A percentile compares a stretch with the other conserved stretches of the same genome.
These are phyloP conservation scores for Hapsidospora chrysogenum DNA, from an alignment of 495 filamentous ascomycete species.

Conservation along the genomic window DNA sequence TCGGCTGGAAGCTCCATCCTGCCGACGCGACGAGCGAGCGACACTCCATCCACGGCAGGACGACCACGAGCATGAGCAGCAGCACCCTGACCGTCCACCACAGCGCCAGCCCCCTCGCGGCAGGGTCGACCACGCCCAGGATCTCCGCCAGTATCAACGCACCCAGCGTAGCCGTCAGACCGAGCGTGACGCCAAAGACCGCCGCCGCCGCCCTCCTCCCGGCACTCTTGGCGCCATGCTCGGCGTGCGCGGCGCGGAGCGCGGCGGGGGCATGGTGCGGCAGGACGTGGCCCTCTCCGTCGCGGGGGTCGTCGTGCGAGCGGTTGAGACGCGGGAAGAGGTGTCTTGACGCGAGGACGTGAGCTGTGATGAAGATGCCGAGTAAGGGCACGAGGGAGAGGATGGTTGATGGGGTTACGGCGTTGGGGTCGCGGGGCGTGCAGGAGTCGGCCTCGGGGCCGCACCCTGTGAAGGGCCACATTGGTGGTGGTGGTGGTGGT, in stretches of 20 bases:
- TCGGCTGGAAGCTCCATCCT: slow-evolving; percentile 38
- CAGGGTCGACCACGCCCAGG: slow-evolving; percentile 45
- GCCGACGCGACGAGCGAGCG: slow-evolving; percentile 43
- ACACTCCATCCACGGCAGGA: slow-evolving; percentile 57
- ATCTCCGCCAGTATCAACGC: slow-evolving; percentile 69
- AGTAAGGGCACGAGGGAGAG: slow-evolving; percentile 33
- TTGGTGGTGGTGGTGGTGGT: neutral
- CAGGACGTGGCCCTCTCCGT: slow-evolving; percentile 35
- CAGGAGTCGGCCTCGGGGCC: slow-evolving; percentile 18
- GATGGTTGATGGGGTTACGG: slow-evolving; percentile 11
- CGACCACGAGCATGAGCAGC: slow-evolving; percentile 45
- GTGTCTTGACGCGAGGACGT: slow-evolving; percentile 37
- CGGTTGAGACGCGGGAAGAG: slow-evolving; percentile 49
- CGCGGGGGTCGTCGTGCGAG: slow-evolving; percentile 15
- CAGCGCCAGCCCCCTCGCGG: slow-evolving; percentile 43
- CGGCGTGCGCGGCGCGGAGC: slow-evolving; percentile 31
- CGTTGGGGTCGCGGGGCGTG: slow-evolving; percentile 8
- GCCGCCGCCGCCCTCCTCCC: slow-evolving; percentile 36
- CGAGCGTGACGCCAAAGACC: slow-evolving; percentile 56
- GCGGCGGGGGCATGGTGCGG: slow-evolving; percentile 31
- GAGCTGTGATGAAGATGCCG: slow-evolving; percentile 40
- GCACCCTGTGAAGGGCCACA: slow-evolving; percentile 4
- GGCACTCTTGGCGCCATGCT: slow-evolving; percentile 25
- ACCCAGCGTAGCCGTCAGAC: slow-evolving; percentile 52
- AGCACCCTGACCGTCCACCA: slow-evolving; percentile 46